Percentiles rank a stretch among this genome's conserved stretches.
These are phyloP conservation scores for Auriscalpium vulgare DNA, from an alignment of 768 basidiomycete genomes.

Conservation along the genomic window DNA sequence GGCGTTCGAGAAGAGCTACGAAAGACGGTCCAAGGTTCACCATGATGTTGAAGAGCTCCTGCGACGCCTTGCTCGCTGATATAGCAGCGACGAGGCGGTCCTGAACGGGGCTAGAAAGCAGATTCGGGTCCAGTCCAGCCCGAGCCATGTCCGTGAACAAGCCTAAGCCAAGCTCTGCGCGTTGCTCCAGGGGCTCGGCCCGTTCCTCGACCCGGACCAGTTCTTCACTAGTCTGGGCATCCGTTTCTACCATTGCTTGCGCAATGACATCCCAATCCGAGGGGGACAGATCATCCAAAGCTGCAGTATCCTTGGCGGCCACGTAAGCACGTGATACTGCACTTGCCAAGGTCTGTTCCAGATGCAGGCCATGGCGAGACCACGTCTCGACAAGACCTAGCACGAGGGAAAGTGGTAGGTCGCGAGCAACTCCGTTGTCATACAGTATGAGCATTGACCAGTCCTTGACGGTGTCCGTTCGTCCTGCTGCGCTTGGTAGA, in stretches of 20 bases:
- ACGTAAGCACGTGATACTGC: constrained; percentile 40
- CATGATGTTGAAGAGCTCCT: constrained; percentile 3
- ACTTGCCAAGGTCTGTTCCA: constrained; percentile 27
- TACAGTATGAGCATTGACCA: constrained; percentile 7
- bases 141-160: constrained; percentile 12
- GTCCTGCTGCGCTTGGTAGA: constrained; percentile 2
- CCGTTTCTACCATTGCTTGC: constrained; percentile 24
- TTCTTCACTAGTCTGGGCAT: constrained; percentile 4
- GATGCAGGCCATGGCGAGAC: constrained; percentile 25
- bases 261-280: constrained; percentile 42
- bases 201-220: constrained; percentile 12
- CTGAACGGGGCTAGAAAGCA: constrained; percentile 3
- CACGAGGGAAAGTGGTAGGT: constrained; percentile 12
- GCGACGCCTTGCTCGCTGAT: constrained; percentile 4
- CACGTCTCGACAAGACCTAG: constrained; percentile 29
- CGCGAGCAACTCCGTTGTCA: constrained; percentile 4
- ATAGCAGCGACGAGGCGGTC: constrained; percentile 5
- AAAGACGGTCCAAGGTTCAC: constrained; percentile 25
- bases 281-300: constrained; percentile 24
- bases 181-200: constrained; percentile 1
- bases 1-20: constrained; percentile 23
- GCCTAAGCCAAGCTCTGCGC: no score
- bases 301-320: constrained; percentile 23
- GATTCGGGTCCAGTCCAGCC: not conserved
- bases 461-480: constrained; percentile 6